These are phyloP conservation scores for Glycyrrhiza uralensis DNA, from an alignment of 306 rosid genomes.

Conservation along the genomic window DNA sequence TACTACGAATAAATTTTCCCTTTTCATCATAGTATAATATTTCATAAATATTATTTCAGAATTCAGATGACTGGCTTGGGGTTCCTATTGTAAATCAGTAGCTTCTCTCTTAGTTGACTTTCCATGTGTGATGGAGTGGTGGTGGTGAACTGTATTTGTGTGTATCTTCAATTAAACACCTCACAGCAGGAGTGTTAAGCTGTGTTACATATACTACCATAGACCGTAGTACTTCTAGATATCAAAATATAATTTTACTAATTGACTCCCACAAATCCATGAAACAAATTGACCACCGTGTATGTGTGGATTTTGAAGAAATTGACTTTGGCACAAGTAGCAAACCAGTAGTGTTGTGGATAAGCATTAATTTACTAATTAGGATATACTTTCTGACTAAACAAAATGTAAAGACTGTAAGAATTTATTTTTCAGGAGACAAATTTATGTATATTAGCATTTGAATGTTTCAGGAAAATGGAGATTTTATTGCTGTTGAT, in stretches of 20 bases:
- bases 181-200: not conserved
- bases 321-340: not conserved
- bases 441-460: not conserved
- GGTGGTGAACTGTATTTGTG: not conserved
- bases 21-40: not conserved
- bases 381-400: not conserved
- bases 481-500: slow-evolving; percentile 58
- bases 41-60: not conserved
- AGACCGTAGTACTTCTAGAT: not conserved
- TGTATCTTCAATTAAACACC: not conserved
- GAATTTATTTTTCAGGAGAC: slow-evolving; percentile 18
- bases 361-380: not conserved
- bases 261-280: not conserved
- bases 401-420: not conserved
- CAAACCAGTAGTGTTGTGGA: slow-evolving; percentile 13
- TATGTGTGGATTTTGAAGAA: slow-evolving; percentile 10
- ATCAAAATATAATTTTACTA: not conserved
- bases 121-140: not conserved
- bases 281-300: not conserved
- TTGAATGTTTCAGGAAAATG: slow-evolving; percentile 67
- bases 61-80: not conserved
- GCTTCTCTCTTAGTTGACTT: not conserved
- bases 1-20: not conserved
- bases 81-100: not conserved
- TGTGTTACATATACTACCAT: not conserved